Evolutionary conservation across 2,329 filamentous ascomycete genomes (phyloP).

Genomic region (Onygena corvina): DNA sequence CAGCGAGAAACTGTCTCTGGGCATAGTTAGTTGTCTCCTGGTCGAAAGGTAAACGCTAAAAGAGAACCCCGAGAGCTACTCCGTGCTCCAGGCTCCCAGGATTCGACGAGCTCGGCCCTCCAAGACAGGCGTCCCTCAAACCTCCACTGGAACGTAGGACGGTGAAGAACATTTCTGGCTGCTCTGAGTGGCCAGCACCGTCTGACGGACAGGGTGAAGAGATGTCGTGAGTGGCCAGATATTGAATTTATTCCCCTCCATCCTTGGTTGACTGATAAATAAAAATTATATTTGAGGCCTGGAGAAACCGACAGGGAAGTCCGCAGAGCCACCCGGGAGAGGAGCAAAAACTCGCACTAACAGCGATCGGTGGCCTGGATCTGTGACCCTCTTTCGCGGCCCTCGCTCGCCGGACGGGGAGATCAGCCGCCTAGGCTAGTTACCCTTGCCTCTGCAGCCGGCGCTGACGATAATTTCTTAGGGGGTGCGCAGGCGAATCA

Average conservation of each 20-base stretch:
- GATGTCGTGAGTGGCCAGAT: background rate
- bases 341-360: background rate
- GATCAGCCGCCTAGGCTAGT: conserved; percentile 6
- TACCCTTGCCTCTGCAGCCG: conserved; percentile 5
- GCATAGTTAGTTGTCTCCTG: background rate
- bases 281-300: background rate
- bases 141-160: conserved; percentile 2
- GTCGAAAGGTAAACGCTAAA: conserved; percentile 2
- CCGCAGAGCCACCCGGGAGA: background rate
- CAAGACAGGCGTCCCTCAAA: background rate
- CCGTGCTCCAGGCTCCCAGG: background rate
- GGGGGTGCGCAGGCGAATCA: background rate
- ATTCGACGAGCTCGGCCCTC: background rate
- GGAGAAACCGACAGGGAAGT: background rate
- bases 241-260: background rate
- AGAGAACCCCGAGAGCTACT: background rate
- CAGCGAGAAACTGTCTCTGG: background rate
- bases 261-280: background rate
- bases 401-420: too few species aligned
- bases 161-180: background rate
- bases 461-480: background rate
- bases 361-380: background rate
- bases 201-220: background rate
- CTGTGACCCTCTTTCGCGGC: background rate
- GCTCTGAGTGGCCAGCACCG: background rate